Conservation (phyloP, 2,329 filamentous ascomycete species). For the Aspergillus caelatus region DNA sequence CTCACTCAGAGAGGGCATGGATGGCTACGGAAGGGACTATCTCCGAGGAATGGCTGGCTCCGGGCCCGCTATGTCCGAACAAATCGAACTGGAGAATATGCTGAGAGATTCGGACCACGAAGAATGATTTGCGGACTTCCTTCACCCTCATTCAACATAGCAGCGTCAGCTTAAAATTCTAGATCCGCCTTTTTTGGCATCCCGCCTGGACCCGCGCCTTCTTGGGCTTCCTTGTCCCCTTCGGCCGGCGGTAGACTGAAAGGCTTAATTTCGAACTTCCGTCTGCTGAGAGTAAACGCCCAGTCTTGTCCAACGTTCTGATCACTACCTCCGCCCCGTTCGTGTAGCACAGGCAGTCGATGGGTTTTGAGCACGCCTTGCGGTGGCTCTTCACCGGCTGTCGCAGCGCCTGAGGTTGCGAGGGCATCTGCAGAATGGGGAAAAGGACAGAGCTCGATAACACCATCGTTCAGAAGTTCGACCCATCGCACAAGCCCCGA, state of each 20-base stretch:
- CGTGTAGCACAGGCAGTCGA: constrained; percentile 79
- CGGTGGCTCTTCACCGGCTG: constrained; percentile 70
- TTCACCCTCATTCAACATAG: constrained; percentile 7
- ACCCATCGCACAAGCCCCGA: constrained; percentile 82
- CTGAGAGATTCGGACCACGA: constrained; percentile 48
- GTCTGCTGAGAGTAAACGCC: constrained; percentile 84
- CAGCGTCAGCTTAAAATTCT: constrained; percentile 62
- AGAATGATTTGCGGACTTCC: constrained; percentile 26
- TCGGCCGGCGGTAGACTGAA: constrained; percentile 88
- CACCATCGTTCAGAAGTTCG: constrained; percentile 81
- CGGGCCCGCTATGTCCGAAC: constrained; percentile 59
- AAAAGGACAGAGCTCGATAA: constrained; percentile 78
- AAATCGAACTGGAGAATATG: constrained; percentile 66
- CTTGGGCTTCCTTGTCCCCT: constrained; percentile 68
- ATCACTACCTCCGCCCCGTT: constrained; percentile 79
- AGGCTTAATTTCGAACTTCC: constrained; percentile 81
- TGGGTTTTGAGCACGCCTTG: constrained; percentile 87
- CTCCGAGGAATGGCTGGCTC: constrained; percentile 59
- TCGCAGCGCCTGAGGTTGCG: constrained; percentile 56
- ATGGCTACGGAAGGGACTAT: constrained; percentile 59
- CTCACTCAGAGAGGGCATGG: constrained; percentile 45
- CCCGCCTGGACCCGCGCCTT: constrained; percentile 45
- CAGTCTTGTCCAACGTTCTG: constrained; percentile 78
- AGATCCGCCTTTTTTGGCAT: constrained; percentile 68
- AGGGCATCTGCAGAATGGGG: constrained; percentile 61